phyloP scores from a whole-genome alignment of 1,284 basidiomycete species.

The Stereum hirsutum region DNA sequence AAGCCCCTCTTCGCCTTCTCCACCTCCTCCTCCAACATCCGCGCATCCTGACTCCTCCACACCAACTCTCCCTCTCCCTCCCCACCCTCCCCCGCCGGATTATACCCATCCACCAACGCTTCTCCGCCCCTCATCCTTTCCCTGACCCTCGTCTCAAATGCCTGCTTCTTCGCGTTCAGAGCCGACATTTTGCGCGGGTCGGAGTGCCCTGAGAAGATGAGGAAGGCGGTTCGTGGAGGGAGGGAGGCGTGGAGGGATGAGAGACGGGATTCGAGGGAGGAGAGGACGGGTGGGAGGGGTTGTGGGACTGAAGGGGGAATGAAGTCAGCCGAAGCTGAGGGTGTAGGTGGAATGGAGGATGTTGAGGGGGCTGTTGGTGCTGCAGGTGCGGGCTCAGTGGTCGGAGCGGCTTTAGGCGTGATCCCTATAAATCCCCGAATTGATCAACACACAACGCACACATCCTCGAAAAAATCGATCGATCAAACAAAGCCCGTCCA shows the following conservation, averaged over 20 bases:
- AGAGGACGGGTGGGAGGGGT: constrained; percentile 21
- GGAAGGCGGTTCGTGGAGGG: constrained; percentile 69
- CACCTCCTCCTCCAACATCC: constrained; percentile 71
- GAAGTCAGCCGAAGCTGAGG: too few relatives aligned
- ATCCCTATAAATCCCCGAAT: constrained; percentile 35
- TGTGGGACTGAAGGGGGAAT: constrained; percentile 7
- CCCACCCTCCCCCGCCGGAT: constrained; percentile 21
- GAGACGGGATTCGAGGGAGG: constrained; percentile 53
- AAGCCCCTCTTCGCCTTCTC: constrained; percentile 74
- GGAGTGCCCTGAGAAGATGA: constrained; percentile 81
- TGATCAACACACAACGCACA: too few relatives aligned
- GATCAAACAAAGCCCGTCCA: background rate
- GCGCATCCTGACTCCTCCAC: constrained; percentile 73
- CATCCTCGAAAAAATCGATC: constrained; percentile 1
- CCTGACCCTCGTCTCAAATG: constrained; percentile 66
- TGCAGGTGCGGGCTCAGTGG: constrained; percentile 15
- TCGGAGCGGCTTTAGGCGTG: constrained; percentile 37
- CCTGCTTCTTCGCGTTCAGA: constrained; percentile 56
- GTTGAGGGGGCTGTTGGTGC: too few relatives aligned
- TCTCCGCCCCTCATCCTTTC: too few relatives aligned
- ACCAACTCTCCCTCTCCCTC: constrained; percentile 7
- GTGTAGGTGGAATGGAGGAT: constrained; percentile 13
- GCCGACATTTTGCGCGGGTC: constrained; percentile 74
- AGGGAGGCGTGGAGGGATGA: constrained; percentile 55
- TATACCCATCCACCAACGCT: constrained; percentile 37